These are phyloP conservation scores for Magnolia sinica DNA, from an alignment of 164 flowering plant species.

Conservation along the genomic window DNA sequence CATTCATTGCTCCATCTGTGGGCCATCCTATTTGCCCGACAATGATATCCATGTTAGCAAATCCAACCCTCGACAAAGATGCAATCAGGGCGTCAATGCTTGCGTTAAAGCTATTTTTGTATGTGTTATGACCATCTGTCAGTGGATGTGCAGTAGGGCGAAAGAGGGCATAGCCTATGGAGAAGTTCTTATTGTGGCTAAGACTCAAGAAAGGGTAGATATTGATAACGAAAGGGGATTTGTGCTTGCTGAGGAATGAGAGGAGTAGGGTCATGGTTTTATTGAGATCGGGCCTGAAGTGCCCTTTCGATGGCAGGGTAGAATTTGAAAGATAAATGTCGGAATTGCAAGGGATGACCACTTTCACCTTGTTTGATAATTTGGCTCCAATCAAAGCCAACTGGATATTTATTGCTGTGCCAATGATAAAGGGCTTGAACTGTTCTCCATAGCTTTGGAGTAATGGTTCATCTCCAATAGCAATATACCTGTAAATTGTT, in stretches of 20 bases:
- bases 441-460: slow-evolving; percentile 60
- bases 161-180: slow-evolving; percentile 64
- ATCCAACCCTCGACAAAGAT: slow-evolving; percentile 58
- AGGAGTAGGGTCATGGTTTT: slow-evolving; percentile 76
- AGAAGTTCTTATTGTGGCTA: slow-evolving; percentile 53
- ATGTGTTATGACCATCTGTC: slow-evolving; percentile 50
- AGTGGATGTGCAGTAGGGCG: slow-evolving; percentile 45
- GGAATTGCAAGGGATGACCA: slow-evolving; percentile 78
- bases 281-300: slow-evolving; percentile 72
- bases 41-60: slow-evolving; percentile 54
- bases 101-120: slow-evolving; percentile 63
- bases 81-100: slow-evolving; percentile 60
- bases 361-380: slow-evolving; percentile 54
- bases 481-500: slow-evolving; percentile 56
- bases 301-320: slow-evolving; percentile 62
- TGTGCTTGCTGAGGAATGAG: slow-evolving; percentile 58
- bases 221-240: slow-evolving; percentile 68
- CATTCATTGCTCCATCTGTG: slow-evolving; percentile 77
- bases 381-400: slow-evolving; percentile 57
- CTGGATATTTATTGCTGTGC: slow-evolving; percentile 74
- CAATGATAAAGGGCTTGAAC: slow-evolving; percentile 62
- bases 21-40: slow-evolving; percentile 88
- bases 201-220: slow-evolving; percentile 64
- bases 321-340: slow-evolving; percentile 59
- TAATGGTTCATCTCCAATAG: slow-evolving; percentile 87